Evolutionary conservation across 495 filamentous ascomycete genomes (phyloP), one percentile per base, ranked within the genome.

Genomic region (Lepidopterella palustris): DNA sequence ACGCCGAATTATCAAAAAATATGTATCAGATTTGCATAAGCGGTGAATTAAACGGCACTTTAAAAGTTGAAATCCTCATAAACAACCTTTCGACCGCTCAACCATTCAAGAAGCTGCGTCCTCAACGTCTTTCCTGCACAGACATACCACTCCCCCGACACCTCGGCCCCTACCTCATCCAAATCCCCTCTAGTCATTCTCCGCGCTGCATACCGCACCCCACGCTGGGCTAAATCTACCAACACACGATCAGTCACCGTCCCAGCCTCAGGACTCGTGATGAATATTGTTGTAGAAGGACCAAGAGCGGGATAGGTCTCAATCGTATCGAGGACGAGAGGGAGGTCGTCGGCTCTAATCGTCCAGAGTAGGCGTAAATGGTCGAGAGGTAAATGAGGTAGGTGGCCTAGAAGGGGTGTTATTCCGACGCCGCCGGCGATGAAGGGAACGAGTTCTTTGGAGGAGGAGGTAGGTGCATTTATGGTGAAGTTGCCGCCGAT

Each of bases 361-460:
- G 81, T 83, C 89, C 88, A 92, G 15, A 87, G 72, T n/a, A 90
- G 63, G 32, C 68, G 69, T 42, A 89, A 62, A 13, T 60, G 68
- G 23, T 57, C 63, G n/a, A 76, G 60, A 58, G 82, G 67, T 13
- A 84, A 61, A 6, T 35, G 39, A 4, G 31, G 68, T 68, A 84
- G 74, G 57, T 89, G 86, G 4, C 84, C 80, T 27, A 92, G 76
- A 9, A 92, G 60, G 2, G 88, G 89, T 32, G 88, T 95, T 61
- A 92, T 88, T 1, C 89, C 89, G 15, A 95, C 87, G 1, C 89
- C 89, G 1, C 83, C 87, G 42, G 87, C 87, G 5, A 92, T 71
- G 65, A 88, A 91, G 2, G 80, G 75, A 10, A 70, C 57, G 48
- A 62, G 61, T 18, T 60, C 58, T 11, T 63, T n/a, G n/a, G n/a